phyloP scores from a whole-genome alignment of 805 yeast genomes.

The Blastobotrys peoriensis region DNA sequence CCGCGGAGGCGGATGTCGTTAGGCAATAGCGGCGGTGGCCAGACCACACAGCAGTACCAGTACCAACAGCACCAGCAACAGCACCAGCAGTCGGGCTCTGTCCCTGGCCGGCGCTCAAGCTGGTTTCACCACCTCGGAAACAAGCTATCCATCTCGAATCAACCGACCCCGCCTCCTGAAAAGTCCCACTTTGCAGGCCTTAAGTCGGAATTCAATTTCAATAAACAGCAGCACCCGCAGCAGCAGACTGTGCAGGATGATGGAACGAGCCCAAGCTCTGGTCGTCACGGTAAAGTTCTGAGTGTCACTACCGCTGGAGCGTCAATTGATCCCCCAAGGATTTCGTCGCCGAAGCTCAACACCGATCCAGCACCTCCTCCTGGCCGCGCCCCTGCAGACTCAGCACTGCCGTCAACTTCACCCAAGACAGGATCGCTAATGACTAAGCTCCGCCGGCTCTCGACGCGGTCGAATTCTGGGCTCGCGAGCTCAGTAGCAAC shows the following conservation, averaged over 20 bases:
- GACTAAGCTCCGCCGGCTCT: constrained; percentile 16
- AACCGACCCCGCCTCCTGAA: neutral
- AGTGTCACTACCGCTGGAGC: neutral
- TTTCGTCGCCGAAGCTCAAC: constrained; percentile 15
- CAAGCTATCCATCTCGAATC: constrained; percentile 1
- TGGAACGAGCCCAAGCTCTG: too few relatives aligned
- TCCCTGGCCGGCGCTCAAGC: constrained; percentile 2
- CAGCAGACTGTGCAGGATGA: too few relatives aligned
- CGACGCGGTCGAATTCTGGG: constrained; percentile 9
- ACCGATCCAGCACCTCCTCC: constrained; percentile 7
- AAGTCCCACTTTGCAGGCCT: too few relatives aligned
- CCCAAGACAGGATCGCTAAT: constrained; percentile 14
- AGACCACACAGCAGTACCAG: neutral
- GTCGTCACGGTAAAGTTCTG: too few relatives aligned
- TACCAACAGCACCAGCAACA: neutral
- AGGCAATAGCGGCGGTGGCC: too few relatives aligned
- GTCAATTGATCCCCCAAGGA: constrained; percentile 11
- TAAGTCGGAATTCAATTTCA: too few relatives aligned
- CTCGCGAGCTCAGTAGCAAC: constrained; percentile 8
- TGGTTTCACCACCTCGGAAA: constrained; percentile 6
- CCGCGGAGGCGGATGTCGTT: neutral
- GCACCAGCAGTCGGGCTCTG: neutral
- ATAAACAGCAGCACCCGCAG: too few relatives aligned
- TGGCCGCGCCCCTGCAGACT: neutral
- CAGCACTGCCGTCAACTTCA: constrained; percentile 4